Conservation (phyloP, 192 early-diverging fungal genomes). For the Coemansia asiatica region DNA sequence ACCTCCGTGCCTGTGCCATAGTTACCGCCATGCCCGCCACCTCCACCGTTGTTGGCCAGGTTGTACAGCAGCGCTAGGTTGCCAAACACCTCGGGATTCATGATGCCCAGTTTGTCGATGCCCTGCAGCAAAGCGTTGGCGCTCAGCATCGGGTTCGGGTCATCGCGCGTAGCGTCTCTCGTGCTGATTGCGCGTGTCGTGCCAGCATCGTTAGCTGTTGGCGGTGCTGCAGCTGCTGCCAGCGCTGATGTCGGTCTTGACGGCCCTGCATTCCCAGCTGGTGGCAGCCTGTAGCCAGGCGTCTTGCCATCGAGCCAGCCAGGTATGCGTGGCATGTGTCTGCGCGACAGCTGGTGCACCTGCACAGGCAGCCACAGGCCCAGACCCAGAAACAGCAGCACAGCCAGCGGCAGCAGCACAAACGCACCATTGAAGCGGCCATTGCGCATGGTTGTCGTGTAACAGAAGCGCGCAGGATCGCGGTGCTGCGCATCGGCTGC, state of each 20-base stretch:
- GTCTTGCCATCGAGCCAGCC: conserved; percentile 49
- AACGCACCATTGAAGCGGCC: conserved; percentile 47
- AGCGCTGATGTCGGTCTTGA: neutral
- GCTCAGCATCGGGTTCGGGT: conserved; percentile 38
- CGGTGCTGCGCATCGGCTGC: conserved; percentile 17
- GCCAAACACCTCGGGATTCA: conserved; percentile 37
- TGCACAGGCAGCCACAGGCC: conserved; percentile 41
- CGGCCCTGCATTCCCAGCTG: conserved; percentile 9
- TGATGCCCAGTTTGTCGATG: conserved; percentile 28
- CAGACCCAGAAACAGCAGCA: conserved; percentile 28
- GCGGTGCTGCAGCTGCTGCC: conserved; percentile 7
- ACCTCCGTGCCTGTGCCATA: conserved; percentile 7
- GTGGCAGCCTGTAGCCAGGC: conserved; percentile 33
- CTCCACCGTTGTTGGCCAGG: conserved; percentile 15
- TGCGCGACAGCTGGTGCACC: conserved; percentile 28
- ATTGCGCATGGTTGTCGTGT: conserved; percentile 50
- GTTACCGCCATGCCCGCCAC: neutral
- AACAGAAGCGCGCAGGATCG: conserved; percentile 43
- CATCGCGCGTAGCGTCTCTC: conserved; percentile 17
- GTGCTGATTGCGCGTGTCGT: neutral
- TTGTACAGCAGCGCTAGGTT: conserved; percentile 39
- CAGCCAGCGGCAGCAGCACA: conserved; percentile 46
- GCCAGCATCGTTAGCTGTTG: neutral
- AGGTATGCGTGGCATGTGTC: conserved; percentile 41
- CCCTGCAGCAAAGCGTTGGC: conserved; percentile 40